Conservation (phyloP, 2,329 filamentous ascomycete genomes). For the Chaetomium olivaceum region DNA sequence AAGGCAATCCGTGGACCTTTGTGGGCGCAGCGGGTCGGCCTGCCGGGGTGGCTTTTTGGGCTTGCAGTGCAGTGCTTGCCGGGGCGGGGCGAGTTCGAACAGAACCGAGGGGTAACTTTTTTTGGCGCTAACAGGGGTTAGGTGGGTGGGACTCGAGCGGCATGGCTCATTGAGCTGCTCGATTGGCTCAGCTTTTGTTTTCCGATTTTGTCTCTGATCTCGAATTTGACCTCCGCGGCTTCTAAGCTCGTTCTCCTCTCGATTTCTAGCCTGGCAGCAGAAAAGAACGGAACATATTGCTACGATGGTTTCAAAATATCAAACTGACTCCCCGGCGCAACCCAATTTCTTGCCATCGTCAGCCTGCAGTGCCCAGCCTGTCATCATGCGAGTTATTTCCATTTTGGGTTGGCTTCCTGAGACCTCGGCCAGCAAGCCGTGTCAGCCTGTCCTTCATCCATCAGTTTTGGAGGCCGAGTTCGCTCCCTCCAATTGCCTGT, state of each 20-base stretch:
- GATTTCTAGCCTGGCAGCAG: not conserved
- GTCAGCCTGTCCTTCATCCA: not conserved
- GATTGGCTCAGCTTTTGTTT: not conserved
- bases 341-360: not conserved
- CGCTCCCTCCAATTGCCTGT: not conserved
- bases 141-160: not conserved
- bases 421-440: not conserved
- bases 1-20: not conserved
- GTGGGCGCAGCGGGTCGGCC: constrained; percentile 16
- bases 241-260: not conserved
- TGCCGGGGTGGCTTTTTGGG: constrained; percentile 15
- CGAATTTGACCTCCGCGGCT: not conserved
- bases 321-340: not conserved
- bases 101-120: constrained; percentile 21
- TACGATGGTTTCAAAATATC: not conserved
- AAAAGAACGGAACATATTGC: not conserved
- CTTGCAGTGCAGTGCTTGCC: not conserved
- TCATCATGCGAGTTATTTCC: constrained; percentile 23
- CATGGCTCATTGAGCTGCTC: not conserved
- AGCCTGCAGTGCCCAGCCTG: not conserved
- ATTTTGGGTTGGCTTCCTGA: constrained; percentile 1
- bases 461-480: not conserved
- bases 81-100: constrained; percentile 16
- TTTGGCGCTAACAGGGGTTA: not conserved
- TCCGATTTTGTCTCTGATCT: not conserved